These are phyloP conservation scores for Nothomitra cinnamomea DNA, from an alignment of 2,329 filamentous ascomycete species.

Conservation along the genomic window DNA sequence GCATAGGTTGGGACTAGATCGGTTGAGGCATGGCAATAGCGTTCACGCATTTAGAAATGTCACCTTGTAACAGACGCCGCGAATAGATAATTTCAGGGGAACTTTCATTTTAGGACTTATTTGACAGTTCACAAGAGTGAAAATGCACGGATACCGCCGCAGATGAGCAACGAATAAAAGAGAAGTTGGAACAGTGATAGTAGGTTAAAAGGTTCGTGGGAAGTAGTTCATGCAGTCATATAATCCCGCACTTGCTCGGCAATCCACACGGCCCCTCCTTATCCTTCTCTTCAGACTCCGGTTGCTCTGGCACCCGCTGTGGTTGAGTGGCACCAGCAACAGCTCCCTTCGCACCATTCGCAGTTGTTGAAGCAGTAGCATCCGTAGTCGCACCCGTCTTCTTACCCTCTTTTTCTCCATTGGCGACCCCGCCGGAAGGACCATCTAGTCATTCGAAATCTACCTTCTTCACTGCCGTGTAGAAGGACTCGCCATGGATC, in stretches of 20 bases:
- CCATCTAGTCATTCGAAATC: constrained; percentile 65
- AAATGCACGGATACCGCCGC: no score
- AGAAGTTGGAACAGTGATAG: no score
- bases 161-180: no score
- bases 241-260: constrained; percentile 55
- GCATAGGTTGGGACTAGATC: no score
- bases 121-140: no score
- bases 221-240: constrained; percentile 24
- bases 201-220: background rate
- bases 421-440: constrained; percentile 19
- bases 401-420: constrained; percentile 4
- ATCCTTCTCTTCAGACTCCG: constrained; percentile 28
- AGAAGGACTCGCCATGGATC: constrained; percentile 76
- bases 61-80: no score
- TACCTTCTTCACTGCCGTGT: constrained; percentile 55
- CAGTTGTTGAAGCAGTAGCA: constrained; percentile 15
- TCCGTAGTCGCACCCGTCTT: constrained; percentile 15
- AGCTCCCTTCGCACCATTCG: constrained; percentile 11
- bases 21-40: no score
- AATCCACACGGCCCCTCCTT: constrained; percentile 61
- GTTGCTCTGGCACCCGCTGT: constrained; percentile 19
- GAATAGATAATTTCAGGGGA: no score
- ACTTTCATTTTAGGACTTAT: no score
- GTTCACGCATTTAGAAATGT: no score
- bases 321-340: constrained; percentile 13